Evolutionary conservation across 2,329 filamentous ascomycete genomes (phyloP), one percentile per base, ranked within the genome.

Genomic region (Cladosporium sp.): DNA sequence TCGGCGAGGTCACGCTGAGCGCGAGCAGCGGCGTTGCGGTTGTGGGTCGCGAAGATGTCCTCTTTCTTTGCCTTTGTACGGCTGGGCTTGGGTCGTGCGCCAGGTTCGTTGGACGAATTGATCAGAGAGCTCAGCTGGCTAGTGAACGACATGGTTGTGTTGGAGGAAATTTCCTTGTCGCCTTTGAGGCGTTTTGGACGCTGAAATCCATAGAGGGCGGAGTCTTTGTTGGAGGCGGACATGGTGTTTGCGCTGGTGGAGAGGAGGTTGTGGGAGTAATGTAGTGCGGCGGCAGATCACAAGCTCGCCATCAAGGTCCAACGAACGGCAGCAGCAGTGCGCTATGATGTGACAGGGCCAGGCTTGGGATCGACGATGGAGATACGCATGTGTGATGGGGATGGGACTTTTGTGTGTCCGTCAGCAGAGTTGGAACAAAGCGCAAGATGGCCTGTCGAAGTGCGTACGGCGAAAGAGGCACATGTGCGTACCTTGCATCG

Each of bases 51-150:
- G 71, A 91, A 90, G 54, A 91, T 81, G 65, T 85, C 80, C 30
- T 82, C 73, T 67, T 87, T 89, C 22, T 72, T 72, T 53, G 80
- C 69, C 30, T 79, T 75, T 2, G 78, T 61, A 27, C 84, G 78
- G n/a, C 35, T 33, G 25, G 33, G 30, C 36, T 50, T 70, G 65
- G 6, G 71, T 60, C 13, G 71, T 8, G 43, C 18, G 19, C 15
- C 20, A 58, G 8, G 63, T 42, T 39, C 68, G 22, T 27, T 27
- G 53, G 20, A 71, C 54, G 32, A 35, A 36, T 77, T 72, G 70
- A 96, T 88, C 49, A 96, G 82, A 39, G 84, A 87, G 59, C 86
- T 85, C 55, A 97, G 81, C 57, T 93, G 87, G 9, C 88, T 88
- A n/a, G 86, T 83, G 72, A 98, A 97, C 64, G 89, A 83, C 49